These are phyloP conservation scores for Penicillium freii DNA, from an alignment of 2,329 filamentous ascomycete species.

Conservation along the genomic window DNA sequence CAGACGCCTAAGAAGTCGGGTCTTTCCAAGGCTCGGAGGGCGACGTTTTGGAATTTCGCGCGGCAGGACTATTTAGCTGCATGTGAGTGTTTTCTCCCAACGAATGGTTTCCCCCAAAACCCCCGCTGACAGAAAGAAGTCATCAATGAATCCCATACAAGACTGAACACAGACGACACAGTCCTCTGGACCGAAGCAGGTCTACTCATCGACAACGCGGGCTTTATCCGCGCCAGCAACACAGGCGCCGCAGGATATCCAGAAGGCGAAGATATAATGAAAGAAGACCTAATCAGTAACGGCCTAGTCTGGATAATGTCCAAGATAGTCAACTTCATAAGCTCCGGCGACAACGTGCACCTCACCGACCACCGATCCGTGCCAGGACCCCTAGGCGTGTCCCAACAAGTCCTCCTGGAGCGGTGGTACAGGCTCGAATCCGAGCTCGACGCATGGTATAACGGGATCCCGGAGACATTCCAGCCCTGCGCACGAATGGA, in stretches of 20 bases:
- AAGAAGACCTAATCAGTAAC: conserved; percentile 64
- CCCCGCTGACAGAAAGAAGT: conserved; percentile 26
- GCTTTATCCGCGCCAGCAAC: conserved; percentile 49
- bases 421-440: conserved; percentile 53
- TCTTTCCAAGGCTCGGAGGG: conserved; percentile 57
- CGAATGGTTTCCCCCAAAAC: neutral
- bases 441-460: conserved; percentile 60
- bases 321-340: conserved; percentile 65
- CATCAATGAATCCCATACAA: conserved; percentile 60
- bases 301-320: conserved; percentile 64
- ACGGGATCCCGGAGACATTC: conserved; percentile 60
- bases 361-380: conserved; percentile 25
- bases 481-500: conserved; percentile 54
- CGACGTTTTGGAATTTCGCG: conserved; percentile 67
- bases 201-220: conserved; percentile 55
- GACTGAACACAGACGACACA: conserved; percentile 62
- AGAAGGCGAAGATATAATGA: conserved; percentile 49
- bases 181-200: conserved; percentile 64
- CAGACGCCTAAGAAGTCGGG: conserved; percentile 33
- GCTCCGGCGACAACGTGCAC: conserved; percentile 53
- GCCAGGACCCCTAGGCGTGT: conserved; percentile 34
- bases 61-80: conserved; percentile 65
- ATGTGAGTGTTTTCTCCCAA: conserved; percentile 42
- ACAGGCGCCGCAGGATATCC: conserved; percentile 31
- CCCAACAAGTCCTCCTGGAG: conserved; percentile 46